Evolutionary conservation across 2,329 filamentous ascomycete species (phyloP).

Genomic region (Tolypocladium album): DNA sequence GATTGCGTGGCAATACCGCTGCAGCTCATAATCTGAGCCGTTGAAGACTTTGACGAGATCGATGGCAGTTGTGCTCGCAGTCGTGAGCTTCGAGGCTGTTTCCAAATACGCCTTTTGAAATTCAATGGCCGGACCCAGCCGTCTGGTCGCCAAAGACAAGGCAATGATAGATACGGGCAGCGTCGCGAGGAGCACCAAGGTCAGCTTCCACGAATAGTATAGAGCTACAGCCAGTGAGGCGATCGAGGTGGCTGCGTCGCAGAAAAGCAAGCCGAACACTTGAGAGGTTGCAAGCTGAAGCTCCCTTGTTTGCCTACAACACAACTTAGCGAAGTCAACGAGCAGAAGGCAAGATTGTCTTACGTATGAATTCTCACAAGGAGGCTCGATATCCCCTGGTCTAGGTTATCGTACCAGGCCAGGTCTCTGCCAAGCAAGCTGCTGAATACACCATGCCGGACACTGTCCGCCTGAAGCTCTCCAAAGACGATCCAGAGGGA

Average conservation of each 20-base stretch:
- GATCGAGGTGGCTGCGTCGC: constrained; percentile 52
- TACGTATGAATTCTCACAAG: constrained; percentile 65
- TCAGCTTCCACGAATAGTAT: constrained; percentile 73
- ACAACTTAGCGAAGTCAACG: background rate
- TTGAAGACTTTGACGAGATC: constrained; percentile 84
- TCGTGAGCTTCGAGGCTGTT: constrained; percentile 59
- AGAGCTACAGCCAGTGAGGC: constrained; percentile 63
- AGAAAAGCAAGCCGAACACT: constrained; percentile 60
- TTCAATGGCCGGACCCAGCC: constrained; percentile 55
- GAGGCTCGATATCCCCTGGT: constrained; percentile 61
- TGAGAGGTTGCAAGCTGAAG: constrained; percentile 73
- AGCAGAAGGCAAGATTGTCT: constrained; percentile 14
- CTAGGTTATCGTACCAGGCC: constrained; percentile 69
- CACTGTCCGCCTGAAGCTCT: constrained; percentile 63
- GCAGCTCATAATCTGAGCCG: constrained; percentile 57
- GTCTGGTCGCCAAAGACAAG: constrained; percentile 48
- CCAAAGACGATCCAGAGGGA: constrained; percentile 67
- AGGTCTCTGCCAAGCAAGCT: constrained; percentile 63
- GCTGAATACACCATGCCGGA: constrained; percentile 54
- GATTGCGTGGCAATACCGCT: constrained; percentile 51
- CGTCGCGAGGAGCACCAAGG: constrained; percentile 64
- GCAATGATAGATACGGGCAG: constrained; percentile 56
- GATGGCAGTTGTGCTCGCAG: constrained; percentile 61
- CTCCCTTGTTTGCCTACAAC: constrained; percentile 65
- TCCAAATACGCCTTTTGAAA: constrained; percentile 58